Evolutionary conservation across 495 filamentous ascomycete genomes (phyloP), one percentile per base, ranked within the genome.

Genomic region (Penicillium flavigenum): DNA sequence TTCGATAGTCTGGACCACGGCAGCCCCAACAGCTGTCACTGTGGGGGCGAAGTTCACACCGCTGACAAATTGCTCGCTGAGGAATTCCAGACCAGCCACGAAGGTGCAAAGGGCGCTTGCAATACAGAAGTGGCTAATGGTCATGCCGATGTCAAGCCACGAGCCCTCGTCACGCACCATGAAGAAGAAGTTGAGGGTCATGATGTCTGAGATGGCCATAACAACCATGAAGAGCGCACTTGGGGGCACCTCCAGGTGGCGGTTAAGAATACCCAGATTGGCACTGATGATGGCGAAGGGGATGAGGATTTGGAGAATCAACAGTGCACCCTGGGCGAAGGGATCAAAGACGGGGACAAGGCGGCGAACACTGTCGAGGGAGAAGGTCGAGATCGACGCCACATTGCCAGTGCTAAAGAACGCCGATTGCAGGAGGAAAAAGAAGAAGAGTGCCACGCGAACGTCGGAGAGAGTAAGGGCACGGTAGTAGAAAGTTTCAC

Each of bases 331-430:
- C 76, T 98, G 95, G 42, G 85, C 89, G 68, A 97, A 97, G 24
- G 94, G 95, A 63, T 90, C 86, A 74, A 99, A 99, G 62, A 98
- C 76, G 10, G 95, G 95, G 53, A 98, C 81, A n/a, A 99, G 84
- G 12, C 95, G 89, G 74, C 79, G 84, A 26, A 99, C 94, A 67
- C 86, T 89, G 46, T 97, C 94, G 17, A 99, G 80, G 38, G 88
- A 92, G 82, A 99, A 99, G 8, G 93, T 90, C 32, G 92, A 96
- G 54, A 99, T 73, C 5, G 92, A 96, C 5, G 95, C 94, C 48
- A 99, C 85, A 74, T 99, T 99, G 59, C 95, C 95, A 2, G 92
- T 96, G 74, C 87, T 88, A 81, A 99, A 99, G 79, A 99, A 99
- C 36, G 89, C 95, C 22, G 92, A 89, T 72, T 98, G 93, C 16